Evolutionary conservation across 148 eudicot genomes (phyloP).

Genomic region (Silene uniflora): DNA sequence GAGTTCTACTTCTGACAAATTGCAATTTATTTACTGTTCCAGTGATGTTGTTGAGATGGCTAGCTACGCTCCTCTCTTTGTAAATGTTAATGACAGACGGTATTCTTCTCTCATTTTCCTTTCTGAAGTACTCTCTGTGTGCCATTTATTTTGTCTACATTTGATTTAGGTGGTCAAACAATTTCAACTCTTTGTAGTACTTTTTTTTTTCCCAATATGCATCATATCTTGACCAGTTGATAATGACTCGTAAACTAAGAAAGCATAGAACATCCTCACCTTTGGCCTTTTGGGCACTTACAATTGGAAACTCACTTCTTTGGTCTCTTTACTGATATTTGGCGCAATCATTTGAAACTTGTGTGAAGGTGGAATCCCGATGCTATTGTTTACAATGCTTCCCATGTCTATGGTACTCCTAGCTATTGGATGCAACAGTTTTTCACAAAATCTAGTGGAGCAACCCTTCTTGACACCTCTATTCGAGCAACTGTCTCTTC

Average conservation of each 20-base stretch:
- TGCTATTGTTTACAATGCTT: conserved; percentile 84
- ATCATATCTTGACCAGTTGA: neutral
- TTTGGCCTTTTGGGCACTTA: neutral
- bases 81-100: conserved; percentile 62
- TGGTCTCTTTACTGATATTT: neutral
- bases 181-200: neutral
- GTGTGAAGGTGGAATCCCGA: conserved; percentile 76
- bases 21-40: conserved; percentile 28
- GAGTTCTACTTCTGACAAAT: neutral
- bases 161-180: neutral
- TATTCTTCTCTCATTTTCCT: conserved; percentile 17
- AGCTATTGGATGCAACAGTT: conserved; percentile 91
- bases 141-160: neutral
- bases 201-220: neutral
- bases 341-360: conserved; percentile 2
- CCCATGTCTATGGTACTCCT: conserved; percentile 77
- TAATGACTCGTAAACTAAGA: neutral
- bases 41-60: conserved; percentile 91
- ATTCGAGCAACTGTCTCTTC: conserved; percentile 48
- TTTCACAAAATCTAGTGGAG: conserved; percentile 73
- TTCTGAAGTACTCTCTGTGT: neutral
- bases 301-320: neutral
- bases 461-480: conserved; percentile 51
- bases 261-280: neutral
- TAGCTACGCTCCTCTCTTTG: conserved; percentile 90